Conservation (phyloP, 805 yeast species). For the Metschnikowia amazonensis region DNA sequence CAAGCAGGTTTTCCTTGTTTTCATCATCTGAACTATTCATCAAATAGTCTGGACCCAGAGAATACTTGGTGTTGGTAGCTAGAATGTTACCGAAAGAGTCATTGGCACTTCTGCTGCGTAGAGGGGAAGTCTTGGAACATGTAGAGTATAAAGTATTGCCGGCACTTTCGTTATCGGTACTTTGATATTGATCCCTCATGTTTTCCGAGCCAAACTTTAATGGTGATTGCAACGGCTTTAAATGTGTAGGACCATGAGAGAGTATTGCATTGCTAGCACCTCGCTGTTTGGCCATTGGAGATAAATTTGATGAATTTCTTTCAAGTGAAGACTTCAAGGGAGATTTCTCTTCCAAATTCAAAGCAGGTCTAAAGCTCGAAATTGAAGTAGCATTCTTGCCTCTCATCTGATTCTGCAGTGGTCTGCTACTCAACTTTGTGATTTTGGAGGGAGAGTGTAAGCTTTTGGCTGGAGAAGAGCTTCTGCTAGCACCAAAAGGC, state of each 20-base stretch:
- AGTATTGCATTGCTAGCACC: neutral
- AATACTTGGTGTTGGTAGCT: neutral
- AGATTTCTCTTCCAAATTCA: neutral
- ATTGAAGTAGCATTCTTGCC: neutral
- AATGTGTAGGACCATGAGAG: neutral
- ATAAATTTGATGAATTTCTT: neutral
- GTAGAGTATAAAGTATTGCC: conserved; percentile 16
- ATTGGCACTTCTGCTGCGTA: conserved; percentile 4
- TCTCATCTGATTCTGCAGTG: neutral
- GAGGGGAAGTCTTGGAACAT: conserved; percentile 18
- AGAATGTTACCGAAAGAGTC: neutral
- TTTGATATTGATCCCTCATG: neutral
- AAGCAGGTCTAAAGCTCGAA: neutral
- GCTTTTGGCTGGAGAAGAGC: conserved; percentile 11
- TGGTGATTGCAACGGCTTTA: conserved; percentile 12
- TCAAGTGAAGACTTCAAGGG: neutral
- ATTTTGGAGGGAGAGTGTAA: conserved; percentile 12
- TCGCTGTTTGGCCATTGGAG: conserved; percentile 2
- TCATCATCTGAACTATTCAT: conserved; percentile 2
- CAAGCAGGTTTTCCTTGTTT: conserved; percentile 17
- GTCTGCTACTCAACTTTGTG: conserved; percentile 4
- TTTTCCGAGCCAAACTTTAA: neutral
- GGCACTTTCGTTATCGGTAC: conserved; percentile 5
- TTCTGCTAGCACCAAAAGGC: conserved; percentile 5
- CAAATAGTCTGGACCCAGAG: neutral